phyloP scores from a whole-genome alignment of 23 red algal species.

The Gracilariopsis chorda region DNA sequence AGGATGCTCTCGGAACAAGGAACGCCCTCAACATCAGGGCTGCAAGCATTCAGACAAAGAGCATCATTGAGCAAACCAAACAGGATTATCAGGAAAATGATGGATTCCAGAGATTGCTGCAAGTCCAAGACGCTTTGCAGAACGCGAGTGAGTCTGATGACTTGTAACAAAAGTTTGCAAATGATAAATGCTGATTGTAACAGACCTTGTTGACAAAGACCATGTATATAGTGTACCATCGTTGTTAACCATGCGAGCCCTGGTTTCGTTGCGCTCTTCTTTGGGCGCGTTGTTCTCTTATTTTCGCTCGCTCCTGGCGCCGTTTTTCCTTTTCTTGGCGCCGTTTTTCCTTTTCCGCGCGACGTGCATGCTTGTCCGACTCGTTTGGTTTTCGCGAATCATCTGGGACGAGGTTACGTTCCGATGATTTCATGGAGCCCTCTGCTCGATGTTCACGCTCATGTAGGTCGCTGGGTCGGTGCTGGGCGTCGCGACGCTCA shows the following conservation, averaged over 20 bases:
- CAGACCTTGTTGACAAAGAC: no score
- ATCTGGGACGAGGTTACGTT: no score
- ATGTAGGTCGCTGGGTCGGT: no score
- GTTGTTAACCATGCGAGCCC: neutral
- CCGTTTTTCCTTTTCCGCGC: slow-evolving; percentile 3
- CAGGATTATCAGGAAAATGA: slow-evolving; percentile 27
- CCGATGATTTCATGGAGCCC: no score
- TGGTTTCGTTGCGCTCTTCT: neutral
- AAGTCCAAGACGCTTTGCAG: neutral
- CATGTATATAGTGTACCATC: no score
- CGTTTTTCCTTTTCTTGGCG: neutral
- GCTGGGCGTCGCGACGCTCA: no score
- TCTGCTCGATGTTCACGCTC: no score
- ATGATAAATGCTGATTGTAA: no score
- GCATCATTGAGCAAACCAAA: slow-evolving; percentile 46
- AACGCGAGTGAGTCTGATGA: neutral
- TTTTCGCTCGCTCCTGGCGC: slow-evolving; percentile 10
- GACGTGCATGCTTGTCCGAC: neutral
- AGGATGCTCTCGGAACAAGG: slow-evolving; percentile 16
- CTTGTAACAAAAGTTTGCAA: no score
- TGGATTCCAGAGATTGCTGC: neutral
- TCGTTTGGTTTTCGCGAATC: no score
- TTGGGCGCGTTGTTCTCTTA: neutral
- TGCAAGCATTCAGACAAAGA: slow-evolving; percentile 35
- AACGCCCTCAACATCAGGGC: slow-evolving; percentile 31